Evolutionary conservation across 768 basidiomycete genomes (phyloP).

Genomic region (Boletus rufocinnamomeus): DNA sequence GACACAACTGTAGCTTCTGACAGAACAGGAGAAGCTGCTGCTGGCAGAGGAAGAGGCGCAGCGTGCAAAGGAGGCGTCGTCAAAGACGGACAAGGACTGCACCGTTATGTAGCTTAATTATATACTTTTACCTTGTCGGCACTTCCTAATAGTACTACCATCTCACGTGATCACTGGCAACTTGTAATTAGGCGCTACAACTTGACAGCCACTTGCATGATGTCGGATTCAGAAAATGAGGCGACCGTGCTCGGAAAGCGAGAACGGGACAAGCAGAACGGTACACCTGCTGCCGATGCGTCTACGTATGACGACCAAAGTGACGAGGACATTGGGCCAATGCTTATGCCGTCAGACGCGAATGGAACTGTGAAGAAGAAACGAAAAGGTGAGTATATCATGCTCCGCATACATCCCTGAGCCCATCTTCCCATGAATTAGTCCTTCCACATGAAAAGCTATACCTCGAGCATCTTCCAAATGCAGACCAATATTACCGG

Average conservation of each 20-base stretch:
- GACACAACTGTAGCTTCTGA: slow-evolving; percentile 47
- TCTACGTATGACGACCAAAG: slow-evolving; percentile 47
- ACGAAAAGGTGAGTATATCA: slow-evolving; percentile 65
- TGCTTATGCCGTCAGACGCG: slow-evolving; percentile 63
- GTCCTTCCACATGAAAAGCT: slow-evolving; percentile 92
- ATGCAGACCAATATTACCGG: slow-evolving; percentile 92
- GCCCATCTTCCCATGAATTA: slow-evolving; percentile 37
- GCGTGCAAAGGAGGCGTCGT: slow-evolving; percentile 33
- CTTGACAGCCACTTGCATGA: slow-evolving; percentile 17
- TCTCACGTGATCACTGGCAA: slow-evolving; percentile 10
- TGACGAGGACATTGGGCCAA: slow-evolving; percentile 83
- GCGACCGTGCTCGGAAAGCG: slow-evolving; percentile 66
- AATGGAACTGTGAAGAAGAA: slow-evolving; percentile 63
- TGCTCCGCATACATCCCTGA: not conserved
- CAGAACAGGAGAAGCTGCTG: slow-evolving; percentile 62
- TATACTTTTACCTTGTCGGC: not conserved
- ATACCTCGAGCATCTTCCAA: slow-evolving; percentile 90
- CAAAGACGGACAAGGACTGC: slow-evolving; percentile 48
- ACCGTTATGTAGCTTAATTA: slow-evolving; percentile 49
- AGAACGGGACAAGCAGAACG: slow-evolving; percentile 39
- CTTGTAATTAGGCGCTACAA: not conserved
- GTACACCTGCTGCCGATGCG: slow-evolving; percentile 21
- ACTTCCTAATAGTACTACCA: not conserved
- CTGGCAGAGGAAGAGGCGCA: slow-evolving; percentile 56
- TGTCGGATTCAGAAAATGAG: slow-evolving; percentile 52